Percentiles rank a stretch among this genome's conserved stretches.
phyloP scores from a whole-genome alignment of 2,329 filamentous ascomycete species.

The Neonectria punicea region DNA sequence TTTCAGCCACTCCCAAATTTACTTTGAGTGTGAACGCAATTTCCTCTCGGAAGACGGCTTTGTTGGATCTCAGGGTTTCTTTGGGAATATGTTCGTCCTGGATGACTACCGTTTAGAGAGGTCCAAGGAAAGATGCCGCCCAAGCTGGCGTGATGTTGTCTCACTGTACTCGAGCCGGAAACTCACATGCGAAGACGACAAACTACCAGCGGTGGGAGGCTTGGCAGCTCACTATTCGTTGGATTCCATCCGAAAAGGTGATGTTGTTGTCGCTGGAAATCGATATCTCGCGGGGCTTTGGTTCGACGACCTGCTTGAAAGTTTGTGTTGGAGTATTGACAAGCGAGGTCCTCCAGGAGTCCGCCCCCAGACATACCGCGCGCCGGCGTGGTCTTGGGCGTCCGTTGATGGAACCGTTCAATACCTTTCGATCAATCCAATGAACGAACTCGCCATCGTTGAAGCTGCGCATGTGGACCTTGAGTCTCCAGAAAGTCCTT shows the following conservation, averaged over 20 bases:
- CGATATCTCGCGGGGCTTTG: constrained; percentile 16
- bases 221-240: background rate
- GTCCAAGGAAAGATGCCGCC: background rate
- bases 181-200: background rate
- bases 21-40: background rate
- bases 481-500: background rate
- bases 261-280: background rate
- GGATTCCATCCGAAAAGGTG: background rate
- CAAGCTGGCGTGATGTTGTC: background rate
- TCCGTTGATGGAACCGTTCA: background rate
- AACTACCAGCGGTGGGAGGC: background rate
- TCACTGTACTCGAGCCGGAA: background rate
- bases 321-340: background rate
- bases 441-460: background rate
- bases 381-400: constrained; percentile 17
- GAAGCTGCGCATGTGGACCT: background rate
- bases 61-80: background rate
- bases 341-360: background rate
- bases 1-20: background rate
- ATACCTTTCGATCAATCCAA: background rate
- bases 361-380: background rate
- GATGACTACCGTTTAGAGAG: background rate
- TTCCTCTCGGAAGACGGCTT: background rate
- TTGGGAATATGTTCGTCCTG: too few species aligned
- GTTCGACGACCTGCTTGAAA: background rate